Base-by-base conservation (phyloP, 1,284 basidiomycete genomes). In the Inonotus hispidus region DNA sequence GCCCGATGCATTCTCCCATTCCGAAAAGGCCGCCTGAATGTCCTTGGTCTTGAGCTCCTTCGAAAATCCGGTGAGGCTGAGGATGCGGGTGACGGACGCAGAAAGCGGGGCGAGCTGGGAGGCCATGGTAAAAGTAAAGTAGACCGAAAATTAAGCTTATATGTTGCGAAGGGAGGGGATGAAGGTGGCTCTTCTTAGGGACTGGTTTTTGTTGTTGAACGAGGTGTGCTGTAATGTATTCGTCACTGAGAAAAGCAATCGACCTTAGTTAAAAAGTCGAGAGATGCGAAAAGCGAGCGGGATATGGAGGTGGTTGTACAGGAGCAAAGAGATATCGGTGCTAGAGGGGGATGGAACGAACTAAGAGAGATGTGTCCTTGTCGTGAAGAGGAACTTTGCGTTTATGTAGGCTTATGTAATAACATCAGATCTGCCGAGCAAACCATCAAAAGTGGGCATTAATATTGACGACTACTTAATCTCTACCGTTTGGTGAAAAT, bases 11-110 rank as follows among this genome's bases (percentile, higher is more conserved):
- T 79, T 82, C 69, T 98, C 95, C 84, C 91, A 98, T 47, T 95
- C 92, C 57, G 86, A 81, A 73, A 99, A 98, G 45, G 94, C 89
- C 57, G 82, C 74, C 71, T 98, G 94, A 57, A 99, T 90, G 74
- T 99, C 96, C 71, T 93, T 90, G 29, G 96, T 99, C 79, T 98
- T 99, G 71, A 99, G 84, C 73, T 95, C 91, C 69, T 95, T 90
- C 7, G 92, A 85, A 72, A 99, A 99, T 68, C 93, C 92, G 29
- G 87, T 87, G 60, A 99, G 80, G 69, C 85, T 89, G 67, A 99
- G 85, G 71, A 99, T 97, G 65, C 95, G 89, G 49, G 96, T 99
- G 66, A 96, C 93, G 38, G 93, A 93, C 49, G 95, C 95, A 63
- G 95, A 95, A 67, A 95, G 84, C 65, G 86, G 84, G 63, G 88